A percentile compares a stretch with the other conserved stretches of the same genome.
phyloP scores from a whole-genome alignment of 1,139 yeast genomes.

The Meyerozyma sp. region DNA sequence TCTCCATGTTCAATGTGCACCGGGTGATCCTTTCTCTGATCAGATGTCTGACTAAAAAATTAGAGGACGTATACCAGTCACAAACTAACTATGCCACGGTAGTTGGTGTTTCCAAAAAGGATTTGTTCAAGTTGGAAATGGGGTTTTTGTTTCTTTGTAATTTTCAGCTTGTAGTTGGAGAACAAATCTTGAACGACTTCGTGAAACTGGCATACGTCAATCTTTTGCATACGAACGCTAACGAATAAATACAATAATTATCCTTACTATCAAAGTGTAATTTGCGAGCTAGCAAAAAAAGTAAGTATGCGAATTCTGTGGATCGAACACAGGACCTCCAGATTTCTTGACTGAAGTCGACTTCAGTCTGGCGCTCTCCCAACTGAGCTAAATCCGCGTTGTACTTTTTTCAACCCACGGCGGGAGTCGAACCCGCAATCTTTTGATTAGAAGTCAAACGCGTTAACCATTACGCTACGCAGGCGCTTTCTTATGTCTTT shows the following conservation, averaged over 20 bases:
- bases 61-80: conserved; percentile 42
- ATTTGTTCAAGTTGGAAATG: conserved; percentile 35
- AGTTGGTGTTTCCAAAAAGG: conserved; percentile 37
- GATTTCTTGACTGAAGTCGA: conserved; percentile 6
- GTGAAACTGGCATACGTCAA: conserved; percentile 15
- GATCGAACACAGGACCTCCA: conserved; percentile 18
- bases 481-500: conserved; percentile 17
- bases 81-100: conserved; percentile 41
- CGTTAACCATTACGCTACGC: conserved; percentile 48
- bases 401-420: conserved; percentile 26
- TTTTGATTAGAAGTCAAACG: conserved; percentile 46
- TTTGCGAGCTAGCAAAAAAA: no score
- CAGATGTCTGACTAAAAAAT: conserved; percentile 39
- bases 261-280: no score
- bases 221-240: not conserved
- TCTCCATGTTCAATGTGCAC: conserved; percentile 32
- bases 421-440: conserved; percentile 48
- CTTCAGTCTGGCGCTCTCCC: conserved; percentile 18
- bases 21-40: conserved; percentile 37
- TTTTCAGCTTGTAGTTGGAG: conserved; percentile 36
- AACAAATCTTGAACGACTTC: conserved; percentile 27
- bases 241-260: not conserved
- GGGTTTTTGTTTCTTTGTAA: conserved; percentile 38
- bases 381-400: conserved; percentile 17
- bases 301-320: conserved; percentile 36